Evolutionary conservation across 169 alveolate species (phyloP), one percentile per base, ranked within the genome.

Genomic region (Plasmodium relictum): DNA sequence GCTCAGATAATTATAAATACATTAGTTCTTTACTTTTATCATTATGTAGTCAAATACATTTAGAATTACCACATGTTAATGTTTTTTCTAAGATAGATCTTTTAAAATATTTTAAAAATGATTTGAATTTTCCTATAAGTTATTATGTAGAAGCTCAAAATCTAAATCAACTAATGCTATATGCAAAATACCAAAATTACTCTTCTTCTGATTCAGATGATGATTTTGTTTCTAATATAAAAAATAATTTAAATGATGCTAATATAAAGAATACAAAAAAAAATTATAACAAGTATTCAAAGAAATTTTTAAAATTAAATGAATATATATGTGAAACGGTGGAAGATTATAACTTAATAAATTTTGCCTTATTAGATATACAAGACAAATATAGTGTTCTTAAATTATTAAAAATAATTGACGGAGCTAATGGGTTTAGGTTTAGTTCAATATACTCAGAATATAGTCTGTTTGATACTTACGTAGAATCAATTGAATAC

Each of bases 41-140:
- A 6, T 86, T 98, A 66, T 96, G 99, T 50, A 97, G 98, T 24
- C 98, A 96, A 95, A 97, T 98, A 74, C 97, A 96, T 70, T 89
- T 98, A 56, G 98, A 98, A 58, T 93, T 98, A 95, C 99, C 99
- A 2, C 98, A 97, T 76, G 91, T 98, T 24, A 98, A 98, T 73
- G 98, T 97, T 42, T 89, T 97, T 63, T 92, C 98, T 54, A 97
- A 98, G 88, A 80, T 97, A 54, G 98, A 97, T 63, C 88, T 97
- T 45, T 89, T 97, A 71, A 73, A 92, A 73, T 74, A 91, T 78
- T 91, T 94, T 62, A 72, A 87, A 37, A 72, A 94, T 39, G 98
- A 96, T 24, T 61, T 96, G 24, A 69, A 66, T 14, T 83, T 83
- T 37, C 91, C 91, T 9, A 20, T 83, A 39, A 83, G 85, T 69